Percentiles rank a stretch among this genome's conserved stretches.
These are phyloP conservation scores for Skeletonema menzelii DNA, from an alignment of 108 stramenopile species.

Conservation along the genomic window DNA sequence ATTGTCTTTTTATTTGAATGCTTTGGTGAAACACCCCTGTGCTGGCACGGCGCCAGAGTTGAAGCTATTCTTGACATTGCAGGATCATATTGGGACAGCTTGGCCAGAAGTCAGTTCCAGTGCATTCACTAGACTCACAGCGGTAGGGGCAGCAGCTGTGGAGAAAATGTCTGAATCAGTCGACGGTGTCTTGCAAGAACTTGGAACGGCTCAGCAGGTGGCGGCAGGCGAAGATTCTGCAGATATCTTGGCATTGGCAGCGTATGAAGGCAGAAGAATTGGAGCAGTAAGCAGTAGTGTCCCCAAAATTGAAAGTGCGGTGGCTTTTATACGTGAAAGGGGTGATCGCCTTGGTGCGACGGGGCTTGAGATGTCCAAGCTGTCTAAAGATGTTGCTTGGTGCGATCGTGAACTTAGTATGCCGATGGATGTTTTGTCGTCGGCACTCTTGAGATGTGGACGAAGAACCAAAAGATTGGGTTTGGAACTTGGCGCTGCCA, in stretches of 20 bases:
- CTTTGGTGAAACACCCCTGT: constrained; percentile 66
- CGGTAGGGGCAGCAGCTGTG: constrained; percentile 48
- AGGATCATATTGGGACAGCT: constrained; percentile 89
- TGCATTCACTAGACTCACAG: constrained; percentile 76
- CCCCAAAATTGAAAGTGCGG: constrained; percentile 84
- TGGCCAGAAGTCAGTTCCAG: constrained; percentile 87
- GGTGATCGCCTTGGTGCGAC: constrained; percentile 61
- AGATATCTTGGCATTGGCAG: constrained; percentile 72
- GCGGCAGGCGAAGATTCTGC: constrained; percentile 74
- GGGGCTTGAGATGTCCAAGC: constrained; percentile 80
- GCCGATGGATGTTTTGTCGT: constrained; percentile 60
- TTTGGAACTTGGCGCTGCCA: constrained; percentile 71
- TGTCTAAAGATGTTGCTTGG: constrained; percentile 59
- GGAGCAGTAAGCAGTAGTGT: constrained; percentile 77
- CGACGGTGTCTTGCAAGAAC: constrained; percentile 31
- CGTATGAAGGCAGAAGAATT: constrained; percentile 69
- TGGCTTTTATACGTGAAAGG: constrained; percentile 59
- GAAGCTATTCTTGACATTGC: constrained; percentile 71
- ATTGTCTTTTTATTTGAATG: constrained; percentile 65
- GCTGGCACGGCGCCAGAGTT: constrained; percentile 57
- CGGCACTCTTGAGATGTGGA: constrained; percentile 63
- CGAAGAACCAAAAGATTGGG: constrained; percentile 76
- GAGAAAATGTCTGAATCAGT: constrained; percentile 34
- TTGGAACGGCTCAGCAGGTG: constrained; percentile 43
- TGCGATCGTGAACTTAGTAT: constrained; percentile 46